A percentile compares a stretch with the other conserved stretches of the same genome.
Evolutionary conservation across 2,329 filamentous ascomycete species (phyloP).

Genomic region (Epichloe coenophiala): DNA sequence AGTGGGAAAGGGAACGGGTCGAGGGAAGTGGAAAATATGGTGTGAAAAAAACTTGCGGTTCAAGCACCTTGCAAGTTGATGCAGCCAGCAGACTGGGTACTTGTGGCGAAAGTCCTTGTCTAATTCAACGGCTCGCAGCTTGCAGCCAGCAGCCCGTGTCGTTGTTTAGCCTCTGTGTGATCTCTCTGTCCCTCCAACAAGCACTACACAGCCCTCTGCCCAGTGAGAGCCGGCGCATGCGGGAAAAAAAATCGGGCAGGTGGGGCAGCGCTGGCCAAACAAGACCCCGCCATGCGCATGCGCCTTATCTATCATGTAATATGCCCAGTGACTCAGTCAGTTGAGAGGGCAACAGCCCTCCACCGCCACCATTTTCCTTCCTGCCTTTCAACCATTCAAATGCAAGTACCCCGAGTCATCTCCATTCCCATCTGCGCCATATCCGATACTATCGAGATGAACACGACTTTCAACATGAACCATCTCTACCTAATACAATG

Average conservation of each 20-base stretch:
- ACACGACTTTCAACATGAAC: background rate
- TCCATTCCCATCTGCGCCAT: background rate
- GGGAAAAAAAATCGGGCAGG: conserved; percentile 11
- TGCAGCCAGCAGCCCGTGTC: background rate
- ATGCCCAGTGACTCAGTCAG: too few species aligned
- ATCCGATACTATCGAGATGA: background rate
- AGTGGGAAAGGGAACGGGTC: conserved; percentile 13
- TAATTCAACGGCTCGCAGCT: too few species aligned
- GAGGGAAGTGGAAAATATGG: conserved; percentile 7
- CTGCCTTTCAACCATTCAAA: too few species aligned
- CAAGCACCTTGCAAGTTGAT: background rate
- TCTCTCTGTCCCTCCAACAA: background rate
- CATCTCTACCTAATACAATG: too few species aligned
- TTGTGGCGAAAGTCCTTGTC: too few species aligned
- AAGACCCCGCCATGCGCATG: conserved; percentile 3
- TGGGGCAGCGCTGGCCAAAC: conserved; percentile 8
- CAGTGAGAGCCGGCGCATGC: conserved; percentile 4
- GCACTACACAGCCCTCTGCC: background rate
- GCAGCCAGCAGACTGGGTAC: background rate
- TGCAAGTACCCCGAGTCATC: background rate
- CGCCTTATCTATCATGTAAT: too few species aligned
- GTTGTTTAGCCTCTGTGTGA: background rate
- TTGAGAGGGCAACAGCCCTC: conserved; percentile 9
- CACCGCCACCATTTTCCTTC: background rate
- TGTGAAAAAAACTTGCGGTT: conserved; percentile 4